Percentiles rank a stretch among this genome's conserved stretches.
Evolutionary conservation across 2,329 filamentous ascomycete genomes (phyloP).

Genomic region (Alternaria consortialis): DNA sequence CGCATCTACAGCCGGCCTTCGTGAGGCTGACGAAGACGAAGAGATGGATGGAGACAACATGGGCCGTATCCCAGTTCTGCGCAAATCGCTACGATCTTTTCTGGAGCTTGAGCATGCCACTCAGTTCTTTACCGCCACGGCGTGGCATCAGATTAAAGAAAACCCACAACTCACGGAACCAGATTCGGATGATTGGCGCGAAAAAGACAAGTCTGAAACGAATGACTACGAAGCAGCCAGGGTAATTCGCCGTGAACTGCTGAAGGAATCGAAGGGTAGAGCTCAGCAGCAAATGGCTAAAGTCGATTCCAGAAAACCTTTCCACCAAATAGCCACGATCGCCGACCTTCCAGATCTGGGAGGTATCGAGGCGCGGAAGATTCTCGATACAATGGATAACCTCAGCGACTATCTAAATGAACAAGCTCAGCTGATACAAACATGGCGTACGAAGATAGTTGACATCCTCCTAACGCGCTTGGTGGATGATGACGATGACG

Average conservation of each 20-base stretch:
- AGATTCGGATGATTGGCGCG: conserved; percentile 71
- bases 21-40: conserved; percentile 49
- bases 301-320: conserved; percentile 40
- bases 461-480: conserved; percentile 76
- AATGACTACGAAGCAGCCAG: conserved; percentile 82
- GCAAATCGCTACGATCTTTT: conserved; percentile 73
- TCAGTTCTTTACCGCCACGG: conserved; percentile 85
- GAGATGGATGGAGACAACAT: conserved; percentile 51
- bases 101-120: conserved; percentile 84
- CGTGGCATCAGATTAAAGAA: conserved; percentile 82
- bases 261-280: conserved; percentile 67
- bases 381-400: conserved; percentile 71
- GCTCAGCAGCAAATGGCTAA: conserved; percentile 72
- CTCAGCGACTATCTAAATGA: conserved; percentile 73
- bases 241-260: conserved; percentile 76
- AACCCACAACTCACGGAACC: conserved; percentile 70
- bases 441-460: conserved; percentile 78
- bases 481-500: conserved; percentile 78
- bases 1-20: conserved; percentile 40
- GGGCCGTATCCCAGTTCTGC: conserved; percentile 64
- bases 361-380: conserved; percentile 76
- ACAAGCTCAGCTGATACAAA: conserved; percentile 74
- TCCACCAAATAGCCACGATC: conserved; percentile 35
- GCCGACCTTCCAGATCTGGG: conserved; percentile 67
- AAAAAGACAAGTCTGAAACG: conserved; percentile 74